These are phyloP conservation scores for Globisporangium emineosum DNA, from an alignment of 352 stramenopile species.

Conservation along the genomic window DNA sequence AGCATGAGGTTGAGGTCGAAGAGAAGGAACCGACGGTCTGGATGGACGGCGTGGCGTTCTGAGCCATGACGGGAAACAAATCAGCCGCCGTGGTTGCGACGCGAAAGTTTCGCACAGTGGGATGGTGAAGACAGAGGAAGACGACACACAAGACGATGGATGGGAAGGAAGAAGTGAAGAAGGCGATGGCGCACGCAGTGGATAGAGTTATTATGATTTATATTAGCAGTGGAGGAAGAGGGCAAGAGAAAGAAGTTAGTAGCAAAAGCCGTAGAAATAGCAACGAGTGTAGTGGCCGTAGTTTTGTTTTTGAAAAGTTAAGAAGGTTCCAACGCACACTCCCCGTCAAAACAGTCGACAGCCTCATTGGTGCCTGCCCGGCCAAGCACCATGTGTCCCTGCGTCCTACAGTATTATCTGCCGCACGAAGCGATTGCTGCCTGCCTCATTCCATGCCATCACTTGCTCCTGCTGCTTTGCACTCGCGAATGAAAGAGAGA, in stretches of 20 bases:
- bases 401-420: no score
- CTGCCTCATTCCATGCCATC: no score
- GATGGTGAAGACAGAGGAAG: background rate
- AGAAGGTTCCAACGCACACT: no score
- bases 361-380: no score
- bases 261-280: slow-evolving; percentile 5
- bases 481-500: no score
- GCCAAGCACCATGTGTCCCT: no score
- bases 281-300: background rate
- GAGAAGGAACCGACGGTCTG: slow-evolving; percentile 15
- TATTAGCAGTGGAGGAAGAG: slow-evolving; percentile 1
- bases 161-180: background rate
- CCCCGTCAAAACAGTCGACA: no score
- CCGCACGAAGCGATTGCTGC: no score
- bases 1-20: background rate
- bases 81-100: background rate
- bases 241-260: background rate
- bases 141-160: no score
- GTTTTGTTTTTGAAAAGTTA: background rate
- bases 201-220: slow-evolving; percentile 12
- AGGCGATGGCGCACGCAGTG: background rate
- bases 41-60: slow-evolving; percentile 18
- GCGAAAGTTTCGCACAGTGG: background rate
- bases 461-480: no score
- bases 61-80: background rate